Evolutionary conservation across 2,329 filamentous ascomycete species (phyloP).

Genomic region (Colletotrichum tropicale): DNA sequence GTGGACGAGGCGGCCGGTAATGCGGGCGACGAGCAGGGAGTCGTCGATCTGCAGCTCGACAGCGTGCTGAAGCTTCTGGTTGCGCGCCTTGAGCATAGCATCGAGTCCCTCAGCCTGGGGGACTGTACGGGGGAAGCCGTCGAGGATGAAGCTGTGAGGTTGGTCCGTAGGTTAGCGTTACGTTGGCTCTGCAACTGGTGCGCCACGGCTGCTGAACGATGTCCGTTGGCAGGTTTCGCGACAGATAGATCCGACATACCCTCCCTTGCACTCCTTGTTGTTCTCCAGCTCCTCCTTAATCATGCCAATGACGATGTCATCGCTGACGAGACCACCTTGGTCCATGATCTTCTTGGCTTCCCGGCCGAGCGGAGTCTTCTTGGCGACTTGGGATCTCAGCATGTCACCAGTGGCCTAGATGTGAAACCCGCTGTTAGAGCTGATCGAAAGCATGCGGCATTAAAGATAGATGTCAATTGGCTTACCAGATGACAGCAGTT

Average conservation of each 20-base stretch:
- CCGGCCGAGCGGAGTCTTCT: conserved; percentile 92
- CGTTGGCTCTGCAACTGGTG: not conserved
- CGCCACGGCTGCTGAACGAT: not conserved
- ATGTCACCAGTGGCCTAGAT: conserved; percentile 94
- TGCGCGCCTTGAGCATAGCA: conserved; percentile 79
- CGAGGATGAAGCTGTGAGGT: conserved; percentile 85
- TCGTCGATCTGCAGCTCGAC: conserved; percentile 98
- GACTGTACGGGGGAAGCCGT: conserved; percentile 97
- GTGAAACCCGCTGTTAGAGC: conserved; percentile 20
- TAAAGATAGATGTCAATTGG: conserved; percentile 26
- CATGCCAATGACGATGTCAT: conserved; percentile 99
- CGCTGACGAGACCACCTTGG: conserved; percentile 93
- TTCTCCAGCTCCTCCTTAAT: conserved; percentile 95
- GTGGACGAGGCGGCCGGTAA: conserved; percentile 95
- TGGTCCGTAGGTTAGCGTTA: not conserved
- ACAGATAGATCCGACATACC: conserved; percentile 59
- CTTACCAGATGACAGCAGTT: conserved; percentile 94
- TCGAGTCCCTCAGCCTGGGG: conserved; percentile 95
- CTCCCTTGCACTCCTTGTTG: conserved; percentile 95
- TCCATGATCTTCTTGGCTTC: conserved; percentile 99
- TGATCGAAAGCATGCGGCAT: not conserved
- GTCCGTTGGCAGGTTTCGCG: not conserved
- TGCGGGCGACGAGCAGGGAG: conserved; percentile 88
- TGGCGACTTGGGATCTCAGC: conserved; percentile 96
- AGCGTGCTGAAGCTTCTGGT: conserved; percentile 90